Evolutionary conservation across 108 stramenopile species (phyloP), one percentile per base, ranked within the genome.

Genomic region (Skeletonema grethae): DNA sequence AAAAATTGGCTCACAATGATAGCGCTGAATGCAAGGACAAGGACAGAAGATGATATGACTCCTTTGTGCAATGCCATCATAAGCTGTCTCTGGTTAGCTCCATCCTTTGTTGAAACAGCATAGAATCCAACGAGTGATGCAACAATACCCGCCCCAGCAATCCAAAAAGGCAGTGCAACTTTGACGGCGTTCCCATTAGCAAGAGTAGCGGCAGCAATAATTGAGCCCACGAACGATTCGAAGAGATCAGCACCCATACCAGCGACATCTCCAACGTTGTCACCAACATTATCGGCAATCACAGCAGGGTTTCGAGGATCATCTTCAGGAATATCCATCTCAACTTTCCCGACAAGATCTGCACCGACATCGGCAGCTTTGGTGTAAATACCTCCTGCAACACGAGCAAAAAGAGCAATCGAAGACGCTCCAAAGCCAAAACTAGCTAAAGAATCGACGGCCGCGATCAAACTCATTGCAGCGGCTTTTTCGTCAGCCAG

Each of bases 201-300:
- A 20, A 98, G 81, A 16, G 95, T 94, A 46, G 92, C 79, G 5
- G 95, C 88, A 12, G 97, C 97, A 78, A 96, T 94, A 63, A 95
- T 96, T 31, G 92, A 88, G 16, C 94, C 96, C 29, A 95, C 90
- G 64, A 90, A 98, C 45, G 96, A 97, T 20, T 87, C 90, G 72
- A 91, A 91, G 20, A 91, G 84, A 74, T 91, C 90, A 3, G 90
- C 90, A 10, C 90, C 90, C 90, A 91, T 91, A 24, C 90, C 90
- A 11, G 90, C 90, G 3, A 91, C 88, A 24, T 98, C 97, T 36
- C 97, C 97, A n/a, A 98, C 97, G 82, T 96, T 98, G 87, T 98
- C 97, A 5, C 97, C 97, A 15, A 98, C 97, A 74, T 96, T 96
- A 82, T 98, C 97, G n/a, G 97, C 97, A 72, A 98, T 98, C n/a